These are phyloP conservation scores for Chytriomyces hyalinus DNA, from an alignment of 192 early-diverging fungal species.

Conservation along the genomic window DNA sequence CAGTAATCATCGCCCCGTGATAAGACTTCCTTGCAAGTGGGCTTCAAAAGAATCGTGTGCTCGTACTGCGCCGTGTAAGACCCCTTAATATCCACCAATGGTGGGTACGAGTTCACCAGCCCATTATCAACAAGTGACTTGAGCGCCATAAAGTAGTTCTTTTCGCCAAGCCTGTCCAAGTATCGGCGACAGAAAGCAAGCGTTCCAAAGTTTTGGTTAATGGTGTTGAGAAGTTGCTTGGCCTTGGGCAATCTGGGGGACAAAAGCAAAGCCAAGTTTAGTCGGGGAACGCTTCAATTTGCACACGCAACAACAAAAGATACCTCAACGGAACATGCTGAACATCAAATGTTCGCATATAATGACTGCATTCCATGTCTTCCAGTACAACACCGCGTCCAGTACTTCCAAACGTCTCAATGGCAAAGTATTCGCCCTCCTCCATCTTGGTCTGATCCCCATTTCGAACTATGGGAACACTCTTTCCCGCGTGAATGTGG, in stretches of 20 bases:
- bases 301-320: no score
- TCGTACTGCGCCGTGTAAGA: slow-evolving; percentile 96
- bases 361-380: slow-evolving; percentile 91
- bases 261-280: no score
- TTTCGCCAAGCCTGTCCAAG: slow-evolving; percentile 91
- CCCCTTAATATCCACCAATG: slow-evolving; percentile 82
- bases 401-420: slow-evolving; percentile 97
- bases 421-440: slow-evolving; percentile 92
- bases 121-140: slow-evolving; percentile 84
- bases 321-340: slow-evolving; percentile 72
- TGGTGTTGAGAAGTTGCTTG: slow-evolving; percentile 75
- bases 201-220: slow-evolving; percentile 91
- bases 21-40: slow-evolving; percentile 77
- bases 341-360: slow-evolving; percentile 69
- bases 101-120: slow-evolving; percentile 85
- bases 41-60: slow-evolving; percentile 85
- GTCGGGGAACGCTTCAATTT: no score
- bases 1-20: slow-evolving; percentile 76
- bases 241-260: slow-evolving; percentile 67
- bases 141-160: slow-evolving; percentile 84
- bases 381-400: slow-evolving; percentile 89
- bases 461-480: slow-evolving; percentile 92
- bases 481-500: slow-evolving; percentile 92
- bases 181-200: slow-evolving; percentile 95
- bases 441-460: slow-evolving; percentile 94